Base-by-base conservation (phyloP, 2,329 filamentous ascomycete species). In the Pseudovirgaria hyperparasitica region DNA sequence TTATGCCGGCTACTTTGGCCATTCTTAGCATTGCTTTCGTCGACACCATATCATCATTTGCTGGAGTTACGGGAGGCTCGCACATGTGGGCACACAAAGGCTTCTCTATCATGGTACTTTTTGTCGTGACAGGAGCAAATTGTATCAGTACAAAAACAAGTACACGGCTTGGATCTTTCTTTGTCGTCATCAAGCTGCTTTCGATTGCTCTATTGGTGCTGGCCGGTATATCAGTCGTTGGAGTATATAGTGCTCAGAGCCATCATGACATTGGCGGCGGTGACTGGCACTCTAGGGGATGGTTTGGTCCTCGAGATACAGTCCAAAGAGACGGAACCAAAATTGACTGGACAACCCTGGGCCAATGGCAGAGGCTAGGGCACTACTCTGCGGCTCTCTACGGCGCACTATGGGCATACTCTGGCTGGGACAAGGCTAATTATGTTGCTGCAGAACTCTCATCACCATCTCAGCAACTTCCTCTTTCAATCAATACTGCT, bases 1-100 rank as follows among this genome's bases (percentile, higher is more conserved):
- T 75, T 4, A 76, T 75, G 70, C 72, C 72, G 0, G 70, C 71
- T 0, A 75, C 72, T 0, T 55, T 75, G 19, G 71, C 71, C 2
- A 76, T 76, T 30, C 54, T 76, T 11, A 65, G 65, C 40, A 74
- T 76, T 35, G 70, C 75, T 11, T 76, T 76, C 37, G 62, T 58
- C 6, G 54, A 63, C 35, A 38, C 33, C 12, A 41, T 54, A 6
- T 57, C 60, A 23, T 46, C 57, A 10, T 42, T 71, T 13, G 62
- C 76, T 43, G 72, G 63, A 35, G 62, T 72, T 15, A 72, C 64
- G 45, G 67, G 70, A 3, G 62, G 68, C 0, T 62, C 61, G 1
- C 62, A 65, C 16, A 43, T 43, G 5, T 45, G 51, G 26, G 44
- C 47, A 14, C 46, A 54, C 45, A 65, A 40, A 57, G 57, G 27